Evolutionary conservation across 768 basidiomycete species (phyloP).

Genomic region (Termitomyces eurrhizus): DNA sequence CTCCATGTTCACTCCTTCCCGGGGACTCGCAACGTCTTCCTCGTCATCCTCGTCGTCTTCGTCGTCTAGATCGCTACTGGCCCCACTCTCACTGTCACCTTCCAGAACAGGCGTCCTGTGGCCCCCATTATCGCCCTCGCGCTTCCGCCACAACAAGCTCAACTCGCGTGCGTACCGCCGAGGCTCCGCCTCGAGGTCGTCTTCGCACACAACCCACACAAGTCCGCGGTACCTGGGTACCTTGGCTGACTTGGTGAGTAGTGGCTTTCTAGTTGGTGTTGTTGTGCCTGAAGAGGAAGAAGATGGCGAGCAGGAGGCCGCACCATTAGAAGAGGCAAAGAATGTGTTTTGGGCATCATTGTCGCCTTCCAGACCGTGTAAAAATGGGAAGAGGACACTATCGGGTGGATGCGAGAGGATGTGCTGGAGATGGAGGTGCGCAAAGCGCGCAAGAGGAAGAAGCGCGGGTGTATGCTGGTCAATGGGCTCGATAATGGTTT

Average conservation of each 20-base stretch:
- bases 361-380: constrained; percentile 82
- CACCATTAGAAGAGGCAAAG: constrained; percentile 45
- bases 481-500: background rate
- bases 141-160: constrained; percentile 28
- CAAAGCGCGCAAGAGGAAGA: constrained; percentile 45
- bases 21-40: constrained; percentile 9
- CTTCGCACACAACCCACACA: constrained; percentile 79
- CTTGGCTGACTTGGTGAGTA: background rate
- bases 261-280: background rate
- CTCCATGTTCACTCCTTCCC: constrained; percentile 10
- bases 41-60: constrained; percentile 19
- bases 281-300: background rate
- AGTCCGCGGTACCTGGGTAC: constrained; percentile 62
- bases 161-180: constrained; percentile 17
- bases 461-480: constrained; percentile 10
- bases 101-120: constrained; percentile 6
- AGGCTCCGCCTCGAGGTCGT: constrained; percentile 44
- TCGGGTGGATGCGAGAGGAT: constrained; percentile 73
- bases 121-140: constrained; percentile 5
- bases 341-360: constrained; percentile 79
- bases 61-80: constrained; percentile 16
- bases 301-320: background rate
- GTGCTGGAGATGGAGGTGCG: constrained; percentile 58
- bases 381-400: constrained; percentile 80
- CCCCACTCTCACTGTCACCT: constrained; percentile 19